Evolutionary conservation across 805 yeast genomes (phyloP).

Genomic region (Novakomyces olei): DNA sequence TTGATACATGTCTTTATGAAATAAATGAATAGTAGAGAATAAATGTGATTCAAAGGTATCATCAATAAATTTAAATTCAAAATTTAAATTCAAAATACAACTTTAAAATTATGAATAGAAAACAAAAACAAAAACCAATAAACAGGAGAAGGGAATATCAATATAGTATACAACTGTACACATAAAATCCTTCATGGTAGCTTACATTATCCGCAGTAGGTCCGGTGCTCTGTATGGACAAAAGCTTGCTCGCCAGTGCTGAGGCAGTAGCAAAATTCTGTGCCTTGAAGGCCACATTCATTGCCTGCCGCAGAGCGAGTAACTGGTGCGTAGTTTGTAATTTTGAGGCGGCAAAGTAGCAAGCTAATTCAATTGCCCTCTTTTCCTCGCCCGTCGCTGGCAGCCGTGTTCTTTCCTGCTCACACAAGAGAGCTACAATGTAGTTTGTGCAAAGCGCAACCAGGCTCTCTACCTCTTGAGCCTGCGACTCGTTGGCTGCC

Average conservation of each 20-base stretch:
- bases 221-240: conserved; percentile 47
- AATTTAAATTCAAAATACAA: no score
- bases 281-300: conserved; percentile 73
- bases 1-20: no score
- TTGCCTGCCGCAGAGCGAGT: conserved; percentile 83
- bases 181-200: background rate
- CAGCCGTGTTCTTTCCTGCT: conserved; percentile 64
- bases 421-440: conserved; percentile 78
- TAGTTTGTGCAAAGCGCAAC: conserved; percentile 65
- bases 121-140: no score
- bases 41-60: no score
- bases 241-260: conserved; percentile 66
- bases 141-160: no score
- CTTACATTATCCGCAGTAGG: conserved; percentile 35
- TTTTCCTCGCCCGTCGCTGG: conserved; percentile 25
- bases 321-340: conserved; percentile 65
- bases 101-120: no score
- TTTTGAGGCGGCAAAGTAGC: conserved; percentile 74
- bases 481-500: conserved; percentile 55
- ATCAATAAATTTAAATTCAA: no score
- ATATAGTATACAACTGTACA: background rate
- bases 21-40: no score
- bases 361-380: conserved; percentile 83
- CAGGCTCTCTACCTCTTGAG: conserved; percentile 47
- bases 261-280: conserved; percentile 79